Evolutionary conservation across 306 rosid species (phyloP).

Genomic region (Malus domestica): DNA sequence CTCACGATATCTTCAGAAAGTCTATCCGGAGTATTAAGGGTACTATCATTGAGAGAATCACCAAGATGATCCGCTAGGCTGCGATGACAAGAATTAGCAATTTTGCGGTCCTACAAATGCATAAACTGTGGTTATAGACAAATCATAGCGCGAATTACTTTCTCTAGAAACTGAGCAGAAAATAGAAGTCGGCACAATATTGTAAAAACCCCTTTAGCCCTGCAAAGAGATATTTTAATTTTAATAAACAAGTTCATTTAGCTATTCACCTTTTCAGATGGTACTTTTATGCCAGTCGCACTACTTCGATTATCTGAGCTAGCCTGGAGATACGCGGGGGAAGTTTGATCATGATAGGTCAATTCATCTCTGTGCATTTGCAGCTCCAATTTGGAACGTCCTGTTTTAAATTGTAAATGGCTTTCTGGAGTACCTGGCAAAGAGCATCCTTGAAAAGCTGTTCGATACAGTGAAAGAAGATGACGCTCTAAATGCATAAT

Average conservation of each 20-base stretch:
- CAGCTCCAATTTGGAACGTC: constrained; percentile 1
- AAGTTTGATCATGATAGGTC: not conserved
- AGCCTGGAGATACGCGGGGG: constrained; percentile 2
- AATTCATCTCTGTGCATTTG: not conserved
- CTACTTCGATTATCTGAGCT: constrained; percentile 12
- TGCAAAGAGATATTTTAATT: not conserved
- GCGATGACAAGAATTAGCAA: constrained; percentile 16
- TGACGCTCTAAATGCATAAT: constrained; percentile 28
- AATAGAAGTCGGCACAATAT: not conserved
- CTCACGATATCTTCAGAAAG: constrained; percentile 31
- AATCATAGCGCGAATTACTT: not conserved
- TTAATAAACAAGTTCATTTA: not conserved
- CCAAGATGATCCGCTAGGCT: constrained; percentile 36
- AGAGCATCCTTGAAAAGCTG: constrained; percentile 20
- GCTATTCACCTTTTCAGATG: constrained; percentile 14
- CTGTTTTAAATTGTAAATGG: not conserved
- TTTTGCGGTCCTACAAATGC: constrained; percentile 9
- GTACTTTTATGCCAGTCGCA: not conserved
- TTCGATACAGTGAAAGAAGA: constrained; percentile 30
- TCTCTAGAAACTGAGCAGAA: not conserved
- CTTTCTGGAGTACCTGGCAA: constrained; percentile 9
- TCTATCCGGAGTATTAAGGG: constrained; percentile 24
- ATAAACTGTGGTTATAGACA: not conserved
- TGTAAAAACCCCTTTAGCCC: not conserved
- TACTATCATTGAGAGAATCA: constrained; percentile 5